phyloP scores from a whole-genome alignment of 164 flowering plant species.

The Kingdonia uniflora region DNA sequence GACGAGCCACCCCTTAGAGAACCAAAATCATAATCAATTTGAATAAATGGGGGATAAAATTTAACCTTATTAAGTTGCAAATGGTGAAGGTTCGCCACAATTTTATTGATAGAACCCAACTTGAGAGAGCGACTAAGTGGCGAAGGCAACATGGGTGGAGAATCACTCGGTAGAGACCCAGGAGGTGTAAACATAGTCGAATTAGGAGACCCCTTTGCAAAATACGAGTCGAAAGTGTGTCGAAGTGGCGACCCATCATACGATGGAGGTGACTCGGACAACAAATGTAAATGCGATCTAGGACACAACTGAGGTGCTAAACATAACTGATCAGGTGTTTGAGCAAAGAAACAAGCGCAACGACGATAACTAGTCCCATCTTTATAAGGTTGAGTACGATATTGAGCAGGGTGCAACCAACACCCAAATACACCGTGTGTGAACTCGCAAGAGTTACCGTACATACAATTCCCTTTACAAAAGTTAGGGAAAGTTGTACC shows the following conservation, averaged over 20 bases:
- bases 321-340: conserved; percentile 64
- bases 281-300: conserved; percentile 7
- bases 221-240: too few species aligned
- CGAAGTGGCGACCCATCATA: too few species aligned
- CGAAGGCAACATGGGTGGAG: too few species aligned
- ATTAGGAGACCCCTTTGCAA: too few species aligned
- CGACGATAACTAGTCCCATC: conserved; percentile 62
- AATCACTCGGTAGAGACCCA: too few species aligned
- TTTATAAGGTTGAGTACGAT: conserved; percentile 84
- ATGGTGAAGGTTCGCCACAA: conserved; percentile 39
- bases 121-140: conserved; percentile 34
- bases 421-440: conserved; percentile 95
- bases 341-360: conserved; percentile 79
- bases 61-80: conserved; percentile 45
- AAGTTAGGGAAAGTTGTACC: conserved; percentile 81
- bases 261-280: conserved; percentile 7
- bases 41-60: conserved; percentile 28
- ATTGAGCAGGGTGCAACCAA: conserved; percentile 88
- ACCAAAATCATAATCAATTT: conserved; percentile 18
- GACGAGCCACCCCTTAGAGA: conserved; percentile 23
- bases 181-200: too few species aligned
- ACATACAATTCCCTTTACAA: conserved; percentile 61
- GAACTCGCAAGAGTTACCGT: conserved; percentile 72
- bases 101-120: conserved; percentile 32
- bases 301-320: conserved; percentile 33